Evolutionary conservation across 129 eudicot genomes (phyloP).

Genomic region (Logfia minima): DNA sequence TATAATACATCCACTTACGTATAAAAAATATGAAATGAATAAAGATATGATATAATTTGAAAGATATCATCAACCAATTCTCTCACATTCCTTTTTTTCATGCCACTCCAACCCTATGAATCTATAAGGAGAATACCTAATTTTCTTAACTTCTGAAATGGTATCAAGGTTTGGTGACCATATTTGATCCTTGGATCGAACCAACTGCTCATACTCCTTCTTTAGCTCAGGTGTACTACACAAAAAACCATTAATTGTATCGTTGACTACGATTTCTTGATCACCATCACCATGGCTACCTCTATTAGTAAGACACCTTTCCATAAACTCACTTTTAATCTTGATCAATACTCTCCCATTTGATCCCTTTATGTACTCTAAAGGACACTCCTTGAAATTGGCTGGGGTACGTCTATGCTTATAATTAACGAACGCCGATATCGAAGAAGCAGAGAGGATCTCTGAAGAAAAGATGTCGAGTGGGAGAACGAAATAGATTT

Average conservation of each 20-base stretch:
- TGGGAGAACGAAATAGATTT: conserved; percentile 78
- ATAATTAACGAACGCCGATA: conserved; percentile 39
- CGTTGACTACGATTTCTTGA: neutral
- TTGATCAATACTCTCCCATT: conserved; percentile 68
- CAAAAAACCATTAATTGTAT: conserved; percentile 17
- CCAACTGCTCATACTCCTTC: conserved; percentile 67
- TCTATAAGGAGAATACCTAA: conserved; percentile 60
- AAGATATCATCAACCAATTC: neutral
- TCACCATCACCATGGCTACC: conserved; percentile 20
- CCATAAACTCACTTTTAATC: conserved; percentile 61
- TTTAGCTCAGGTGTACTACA: conserved; percentile 86
- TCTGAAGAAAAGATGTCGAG: conserved; percentile 50
- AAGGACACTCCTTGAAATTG: conserved; percentile 48
- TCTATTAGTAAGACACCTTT: conserved; percentile 30
- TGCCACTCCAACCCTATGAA: conserved; percentile 54
- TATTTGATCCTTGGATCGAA: conserved; percentile 54
- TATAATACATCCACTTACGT: no score
- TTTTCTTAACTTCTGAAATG: conserved; percentile 56
- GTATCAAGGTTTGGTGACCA: conserved; percentile 92
- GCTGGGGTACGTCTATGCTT: neutral
- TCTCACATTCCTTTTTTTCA: conserved; percentile 26
- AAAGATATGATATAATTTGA: neutral
- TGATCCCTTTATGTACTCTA: conserved; percentile 61
- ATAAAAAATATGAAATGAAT: no score
- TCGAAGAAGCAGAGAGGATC: conserved; percentile 52